phyloP scores from a whole-genome alignment of 805 yeast species.

The Lachancea mirantina region DNA sequence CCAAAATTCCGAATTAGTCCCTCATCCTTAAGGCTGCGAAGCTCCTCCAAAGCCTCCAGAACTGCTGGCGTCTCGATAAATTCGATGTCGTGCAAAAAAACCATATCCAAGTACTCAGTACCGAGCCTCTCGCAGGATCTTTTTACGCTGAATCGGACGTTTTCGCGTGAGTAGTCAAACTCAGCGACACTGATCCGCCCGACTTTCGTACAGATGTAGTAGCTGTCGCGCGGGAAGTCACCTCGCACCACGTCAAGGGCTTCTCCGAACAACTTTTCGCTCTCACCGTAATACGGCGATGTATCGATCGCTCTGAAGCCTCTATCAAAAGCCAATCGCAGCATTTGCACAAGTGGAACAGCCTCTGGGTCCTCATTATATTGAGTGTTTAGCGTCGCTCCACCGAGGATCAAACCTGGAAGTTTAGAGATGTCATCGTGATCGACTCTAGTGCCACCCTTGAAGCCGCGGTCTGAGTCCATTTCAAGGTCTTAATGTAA shows the following conservation, averaged over 20 bases:
- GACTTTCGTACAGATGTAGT: conserved; percentile 75
- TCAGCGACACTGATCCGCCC: conserved; percentile 65
- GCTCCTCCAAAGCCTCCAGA: conserved; percentile 54
- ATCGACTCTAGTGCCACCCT: too few relatives aligned
- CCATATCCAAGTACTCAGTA: conserved; percentile 68
- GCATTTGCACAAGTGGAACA: conserved; percentile 50
- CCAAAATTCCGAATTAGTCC: conserved; percentile 67
- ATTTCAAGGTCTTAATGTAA: too few relatives aligned
- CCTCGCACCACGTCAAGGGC: conserved; percentile 41
- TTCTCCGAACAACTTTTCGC: conserved; percentile 66
- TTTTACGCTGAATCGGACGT: conserved; percentile 53
- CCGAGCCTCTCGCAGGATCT: conserved; percentile 62
- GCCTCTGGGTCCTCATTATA: conserved; percentile 63
- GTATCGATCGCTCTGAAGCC: conserved; percentile 83
- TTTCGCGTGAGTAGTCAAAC: conserved; percentile 63
- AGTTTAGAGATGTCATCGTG: conserved; percentile 35
- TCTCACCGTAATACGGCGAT: conserved; percentile 89
- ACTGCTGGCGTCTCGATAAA: conserved; percentile 54
- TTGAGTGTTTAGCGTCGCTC: conserved; percentile 79
- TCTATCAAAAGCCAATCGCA: conserved; percentile 50
- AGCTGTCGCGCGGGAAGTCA: conserved; percentile 48
- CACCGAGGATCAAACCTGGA: conserved; percentile 65
- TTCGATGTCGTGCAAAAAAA: conserved; percentile 85
- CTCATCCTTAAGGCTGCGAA: conserved; percentile 51
- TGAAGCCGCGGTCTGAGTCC: too few relatives aligned